phyloP scores from a whole-genome alignment of 2,329 filamentous ascomycete genomes.

The Lojkania enalia region DNA sequence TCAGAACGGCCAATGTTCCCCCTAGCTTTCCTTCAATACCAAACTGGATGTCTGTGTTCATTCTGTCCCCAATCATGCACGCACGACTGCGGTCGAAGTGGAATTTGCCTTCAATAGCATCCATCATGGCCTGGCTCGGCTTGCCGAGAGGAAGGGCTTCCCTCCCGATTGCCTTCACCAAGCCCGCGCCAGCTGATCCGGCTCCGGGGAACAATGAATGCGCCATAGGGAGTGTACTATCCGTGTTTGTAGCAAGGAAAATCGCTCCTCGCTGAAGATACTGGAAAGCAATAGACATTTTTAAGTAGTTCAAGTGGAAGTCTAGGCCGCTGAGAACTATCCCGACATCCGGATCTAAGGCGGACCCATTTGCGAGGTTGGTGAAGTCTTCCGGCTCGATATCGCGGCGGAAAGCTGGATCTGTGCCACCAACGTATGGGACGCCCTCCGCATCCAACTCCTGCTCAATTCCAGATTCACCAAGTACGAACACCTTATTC shows the following conservation, averaged over 20 bases:
- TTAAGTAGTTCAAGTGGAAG: constrained; percentile 94
- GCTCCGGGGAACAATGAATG: constrained; percentile 89
- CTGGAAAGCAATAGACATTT: constrained; percentile 80
- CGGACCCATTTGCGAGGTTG: constrained; percentile 69
- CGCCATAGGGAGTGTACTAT: constrained; percentile 83
- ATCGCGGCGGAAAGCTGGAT: constrained; percentile 74
- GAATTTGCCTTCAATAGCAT: constrained; percentile 96
- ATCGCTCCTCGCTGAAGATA: constrained; percentile 81
- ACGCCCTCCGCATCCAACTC: constrained; percentile 82
- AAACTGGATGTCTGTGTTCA: constrained; percentile 96
- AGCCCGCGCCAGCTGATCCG: constrained; percentile 76
- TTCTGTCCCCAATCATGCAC: constrained; percentile 93
- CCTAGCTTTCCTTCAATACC: constrained; percentile 88
- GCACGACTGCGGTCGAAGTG: constrained; percentile 79
- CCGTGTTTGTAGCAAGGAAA: constrained; percentile 91
- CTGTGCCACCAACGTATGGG: constrained; percentile 82
- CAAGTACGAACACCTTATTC: constrained; percentile 93
- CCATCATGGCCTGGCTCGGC: constrained; percentile 99
- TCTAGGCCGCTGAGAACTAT: constrained; percentile 89
- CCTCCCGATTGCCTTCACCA: constrained; percentile 65
- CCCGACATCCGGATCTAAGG: constrained; percentile 85
- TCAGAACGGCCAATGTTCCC: constrained; percentile 87
- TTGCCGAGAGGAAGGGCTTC: constrained; percentile 84
- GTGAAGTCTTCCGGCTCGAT: constrained; percentile 80
- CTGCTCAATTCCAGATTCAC: constrained; percentile 87